A percentile compares a stretch with the other conserved stretches of the same genome.
Evolutionary conservation across 164 flowering plant species (phyloP).

Genomic region (Piper longum): DNA sequence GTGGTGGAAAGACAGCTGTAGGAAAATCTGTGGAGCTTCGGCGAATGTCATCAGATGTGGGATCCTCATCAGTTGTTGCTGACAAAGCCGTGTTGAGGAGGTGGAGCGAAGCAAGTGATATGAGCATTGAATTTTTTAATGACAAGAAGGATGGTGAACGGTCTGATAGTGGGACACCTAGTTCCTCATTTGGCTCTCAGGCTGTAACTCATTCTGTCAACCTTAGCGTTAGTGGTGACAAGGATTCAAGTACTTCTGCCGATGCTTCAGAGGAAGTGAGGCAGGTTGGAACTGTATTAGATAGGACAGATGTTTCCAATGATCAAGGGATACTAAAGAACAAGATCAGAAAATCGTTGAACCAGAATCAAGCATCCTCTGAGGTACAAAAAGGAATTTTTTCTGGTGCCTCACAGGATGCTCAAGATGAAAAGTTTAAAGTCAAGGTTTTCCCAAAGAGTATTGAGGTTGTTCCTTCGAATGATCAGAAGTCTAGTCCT

Average conservation of each 20-base stretch:
- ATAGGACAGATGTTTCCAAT: not conserved
- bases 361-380: constrained; percentile 18
- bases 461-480: constrained; percentile 19
- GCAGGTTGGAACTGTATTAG: not conserved
- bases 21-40: constrained; percentile 51
- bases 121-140: constrained; percentile 11
- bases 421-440: constrained; percentile 1
- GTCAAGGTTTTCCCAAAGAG: constrained; percentile 8
- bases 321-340: constrained; percentile 4
- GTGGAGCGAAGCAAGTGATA: constrained; percentile 67
- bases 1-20: constrained; percentile 40
- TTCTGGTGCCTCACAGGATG: constrained; percentile 16
- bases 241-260: constrained; percentile 5
- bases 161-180: constrained; percentile 29
- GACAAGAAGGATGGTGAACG: constrained; percentile 59
- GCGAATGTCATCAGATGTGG: constrained; percentile 64
- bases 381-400: constrained; percentile 17
- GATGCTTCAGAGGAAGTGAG: not conserved
- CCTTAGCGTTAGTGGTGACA: constrained; percentile 11
- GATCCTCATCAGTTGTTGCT: constrained; percentile 13
- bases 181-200: constrained; percentile 25
- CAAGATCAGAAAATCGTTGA: constrained; percentile 1
- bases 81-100: constrained; percentile 74
- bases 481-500: constrained; percentile 10
- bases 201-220: constrained; percentile 13